phyloP scores from a whole-genome alignment of 108 stramenopile genomes.

The Mayamaea pseudoterrestris region DNA sequence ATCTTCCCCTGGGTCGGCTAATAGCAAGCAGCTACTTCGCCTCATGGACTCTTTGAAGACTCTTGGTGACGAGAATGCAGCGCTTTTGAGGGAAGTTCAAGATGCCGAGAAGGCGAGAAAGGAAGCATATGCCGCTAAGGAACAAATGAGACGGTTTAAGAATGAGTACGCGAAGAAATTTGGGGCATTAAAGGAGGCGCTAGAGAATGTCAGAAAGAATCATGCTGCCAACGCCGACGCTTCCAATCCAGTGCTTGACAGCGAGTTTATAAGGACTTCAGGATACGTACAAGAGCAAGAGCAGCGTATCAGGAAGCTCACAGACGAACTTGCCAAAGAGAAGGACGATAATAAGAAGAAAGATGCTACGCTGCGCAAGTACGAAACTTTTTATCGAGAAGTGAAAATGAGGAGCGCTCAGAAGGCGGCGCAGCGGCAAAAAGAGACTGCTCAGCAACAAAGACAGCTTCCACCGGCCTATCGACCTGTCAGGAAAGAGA shows the following conservation, averaged over 20 bases:
- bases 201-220: conserved; percentile 46
- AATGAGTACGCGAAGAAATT: conserved; percentile 55
- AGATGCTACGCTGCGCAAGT: conserved; percentile 67
- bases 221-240: not conserved
- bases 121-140: conserved; percentile 63
- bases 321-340: conserved; percentile 65
- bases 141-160: conserved; percentile 63
- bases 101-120: conserved; percentile 55
- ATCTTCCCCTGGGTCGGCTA: conserved; percentile 11
- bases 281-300: conserved; percentile 54
- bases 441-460: conserved; percentile 4
- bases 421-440: conserved; percentile 53
- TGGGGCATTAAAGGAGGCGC: conserved; percentile 40
- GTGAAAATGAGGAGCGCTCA: conserved; percentile 79
- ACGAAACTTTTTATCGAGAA: conserved; percentile 79
- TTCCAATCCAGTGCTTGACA: conserved; percentile 3
- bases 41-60: conserved; percentile 74
- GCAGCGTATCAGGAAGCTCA: conserved; percentile 64
- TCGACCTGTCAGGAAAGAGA: no score
- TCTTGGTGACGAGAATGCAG: conserved; percentile 78
- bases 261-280: conserved; percentile 23
- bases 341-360: conserved; percentile 78
- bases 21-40: conserved; percentile 76
- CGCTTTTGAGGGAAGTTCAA: conserved; percentile 67
- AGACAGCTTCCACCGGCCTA: not conserved